Base-by-base conservation (phyloP, 2,329 filamentous ascomycete species). In the Calycina herbarum region DNA sequence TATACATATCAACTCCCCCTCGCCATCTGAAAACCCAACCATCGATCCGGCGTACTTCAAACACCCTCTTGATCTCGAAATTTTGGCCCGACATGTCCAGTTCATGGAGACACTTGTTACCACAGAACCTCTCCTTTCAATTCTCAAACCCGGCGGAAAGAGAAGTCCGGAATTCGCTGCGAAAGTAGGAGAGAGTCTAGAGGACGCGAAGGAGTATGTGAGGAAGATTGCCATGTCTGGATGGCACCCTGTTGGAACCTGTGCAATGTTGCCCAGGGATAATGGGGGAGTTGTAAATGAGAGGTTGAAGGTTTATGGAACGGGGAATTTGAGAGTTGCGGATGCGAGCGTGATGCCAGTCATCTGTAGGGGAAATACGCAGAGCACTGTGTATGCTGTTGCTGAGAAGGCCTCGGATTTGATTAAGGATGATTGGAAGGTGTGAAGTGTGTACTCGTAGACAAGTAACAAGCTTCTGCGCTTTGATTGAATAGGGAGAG, bases 301-400 rank as follows among this genome's bases (percentile, higher is more conserved):
- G 0, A 76, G 82, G 59, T 87, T 89, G 73, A 78, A 80, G 11
- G 86, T 89, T 0, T 77, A 82, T 5, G 85, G 85, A 0, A 81
- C 85, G 0, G 75, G 78, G 0, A 82, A 83, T 0, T 72, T 89
- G 58, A 77, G 86, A 33, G 85, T 89, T 1, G 86, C 89, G 0
- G 86, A 89, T 76, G 86, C 85, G 0, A 83, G 80, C 24, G 79
- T 84, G 0, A 88, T 84, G 65, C 83, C 85, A 0, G 78, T 78
- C 62, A 84, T 78, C 29, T 77, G 77, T 20, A 17, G 29, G 20
- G 48, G 48, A n/a, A 42, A 56, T 11, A 38, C 45, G 5, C 61
- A 62, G 31, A 45, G 45, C 17, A 57, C 8, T 38, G 61, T 62
- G 2, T 62, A 57, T 40, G 33, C 61, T 17, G 33, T 62, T 20